Conservation (phyloP, 345 rosid species). For the Eucalyptus curtisii region DNA sequence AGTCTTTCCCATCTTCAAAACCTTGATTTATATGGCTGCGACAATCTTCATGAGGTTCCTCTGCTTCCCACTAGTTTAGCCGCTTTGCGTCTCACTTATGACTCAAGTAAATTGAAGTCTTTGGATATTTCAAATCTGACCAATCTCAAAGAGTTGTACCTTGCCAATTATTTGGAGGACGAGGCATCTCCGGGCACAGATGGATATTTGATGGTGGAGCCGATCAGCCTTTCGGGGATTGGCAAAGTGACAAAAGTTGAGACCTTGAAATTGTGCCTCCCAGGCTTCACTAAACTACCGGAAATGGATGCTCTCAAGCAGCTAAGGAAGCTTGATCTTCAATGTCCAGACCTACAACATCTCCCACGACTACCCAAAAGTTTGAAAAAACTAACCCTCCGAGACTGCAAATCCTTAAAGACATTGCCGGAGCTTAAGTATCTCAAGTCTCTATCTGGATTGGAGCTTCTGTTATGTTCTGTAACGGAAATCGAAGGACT, state of each 20-base stretch:
- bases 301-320: not conserved
- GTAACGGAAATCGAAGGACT: no score
- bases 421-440: not conserved
- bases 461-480: no score
- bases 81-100: not conserved
- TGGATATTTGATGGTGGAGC: not conserved
- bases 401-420: not conserved
- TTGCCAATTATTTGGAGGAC: not conserved
- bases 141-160: not conserved
- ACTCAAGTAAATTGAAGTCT: not conserved
- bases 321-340: not conserved
- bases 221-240: not conserved
- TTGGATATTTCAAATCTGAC: not conserved
- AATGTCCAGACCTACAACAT: not conserved
- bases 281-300: not conserved
- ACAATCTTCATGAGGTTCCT: not conserved
- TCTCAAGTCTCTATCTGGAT: no score
- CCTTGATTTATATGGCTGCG: not conserved
- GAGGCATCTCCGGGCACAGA: not conserved
- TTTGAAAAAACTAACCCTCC: not conserved
- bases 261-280: not conserved
- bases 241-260: not conserved
- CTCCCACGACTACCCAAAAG: not conserved
- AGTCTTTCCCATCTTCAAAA: not conserved
- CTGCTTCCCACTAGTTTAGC: not conserved